Evolutionary conservation across 257 asterid genomes (phyloP), one percentile per base, ranked within the genome.

Genomic region (Asclepias syriaca): DNA sequence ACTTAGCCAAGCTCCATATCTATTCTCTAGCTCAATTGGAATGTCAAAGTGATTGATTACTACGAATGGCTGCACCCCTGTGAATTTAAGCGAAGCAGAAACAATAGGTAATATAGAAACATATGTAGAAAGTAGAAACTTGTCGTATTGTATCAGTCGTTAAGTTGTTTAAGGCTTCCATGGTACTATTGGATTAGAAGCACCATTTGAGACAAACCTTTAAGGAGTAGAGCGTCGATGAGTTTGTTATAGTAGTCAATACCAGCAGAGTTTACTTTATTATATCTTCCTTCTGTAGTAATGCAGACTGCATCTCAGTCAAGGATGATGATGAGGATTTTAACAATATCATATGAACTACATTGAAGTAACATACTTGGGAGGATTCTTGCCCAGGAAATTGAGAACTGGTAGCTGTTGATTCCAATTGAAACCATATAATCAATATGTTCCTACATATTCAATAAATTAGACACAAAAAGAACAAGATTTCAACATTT

Each of bases 341-440:
- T 68, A 29, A 40, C 27, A 43, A 40, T 6, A n/a, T 27, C 59
- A 18, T 16, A 15, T 15, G 48, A 43, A 51, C 15, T 6, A 15
- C 10, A 18, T 5, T 1, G 46, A 60, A 61, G 8, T 65, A 6
- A 43, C 48, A 7, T 73, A 87, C 96, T 83, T 14, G 96, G 96
- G 68, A 89, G 84, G 75, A 89, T 85, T 78, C 96, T 77, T 49
- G 93, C 82, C 93, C 93, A 87, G 72, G 91, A 81, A 66, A 89
- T 87, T 34, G 96, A 89, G 70, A 89, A 84, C 56, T 91, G 83
- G 61, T 58, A 89, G 81, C 96, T 84, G 81, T 87, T 77, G 49
- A 81, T 82, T 32, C 91, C 91, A 58, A 89, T 75, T 50, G 81
- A 71, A 79, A 84, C 85, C 96, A 87, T 89, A 61, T 87, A 87